A percentile compares a stretch with the other conserved stretches of the same genome.
phyloP scores from a whole-genome alignment of 257 asterid genomes.

The Eustoma russellianum region DNA sequence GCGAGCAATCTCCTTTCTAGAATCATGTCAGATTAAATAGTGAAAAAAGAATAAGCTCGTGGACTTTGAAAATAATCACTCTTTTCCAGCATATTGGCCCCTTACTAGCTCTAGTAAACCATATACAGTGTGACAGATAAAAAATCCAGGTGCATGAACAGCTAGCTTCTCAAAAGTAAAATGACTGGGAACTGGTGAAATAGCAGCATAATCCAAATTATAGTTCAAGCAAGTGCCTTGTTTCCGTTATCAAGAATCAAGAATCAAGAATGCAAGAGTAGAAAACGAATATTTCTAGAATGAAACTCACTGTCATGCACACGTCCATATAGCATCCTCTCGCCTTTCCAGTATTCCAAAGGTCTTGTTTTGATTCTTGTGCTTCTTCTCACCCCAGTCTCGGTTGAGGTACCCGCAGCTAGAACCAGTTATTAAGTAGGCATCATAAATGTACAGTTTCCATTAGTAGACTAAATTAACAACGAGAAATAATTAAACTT shows the following conservation, averaged over 20 bases:
- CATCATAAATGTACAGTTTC: slow-evolving; percentile 6
- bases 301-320: slow-evolving; percentile 52
- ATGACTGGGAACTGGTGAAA: too few species aligned
- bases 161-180: too few species aligned
- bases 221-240: too few species aligned
- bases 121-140: too few species aligned
- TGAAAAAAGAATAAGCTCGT: too few species aligned
- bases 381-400: slow-evolving; percentile 81
- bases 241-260: too few species aligned
- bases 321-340: slow-evolving; percentile 63
- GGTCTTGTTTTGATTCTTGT: slow-evolving; percentile 76
- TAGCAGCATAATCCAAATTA: too few species aligned
- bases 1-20: too few species aligned
- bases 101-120: too few species aligned
- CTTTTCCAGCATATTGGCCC: too few species aligned
- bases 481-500: not conserved
- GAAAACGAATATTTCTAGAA: not conserved
- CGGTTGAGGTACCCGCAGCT: slow-evolving; percentile 66
- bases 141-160: not conserved
- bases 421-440: slow-evolving; percentile 4
- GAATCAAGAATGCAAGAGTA: not conserved
- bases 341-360: slow-evolving; percentile 88
- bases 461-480: slow-evolving; percentile 2
- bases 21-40: too few species aligned
- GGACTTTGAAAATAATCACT: too few species aligned